Base-by-base conservation (phyloP, 345 rosid species). In the Lumnitzera littorea region DNA sequence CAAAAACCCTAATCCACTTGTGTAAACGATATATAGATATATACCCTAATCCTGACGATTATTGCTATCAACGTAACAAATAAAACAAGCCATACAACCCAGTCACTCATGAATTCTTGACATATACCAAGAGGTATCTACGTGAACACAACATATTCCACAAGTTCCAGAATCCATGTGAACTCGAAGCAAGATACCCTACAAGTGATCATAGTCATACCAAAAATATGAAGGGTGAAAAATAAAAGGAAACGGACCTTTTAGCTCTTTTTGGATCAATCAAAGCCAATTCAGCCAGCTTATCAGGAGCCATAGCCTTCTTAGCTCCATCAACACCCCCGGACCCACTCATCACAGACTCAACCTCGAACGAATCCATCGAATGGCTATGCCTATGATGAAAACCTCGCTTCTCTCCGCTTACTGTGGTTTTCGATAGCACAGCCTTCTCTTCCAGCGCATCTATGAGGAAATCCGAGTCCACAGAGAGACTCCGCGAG, bases 201-300 rank as follows among this genome's bases (percentile, higher is more conserved):
- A 5, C 1, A 36, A 52, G 25, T 15, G 24, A 52, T 51, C 20
- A 51, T 15, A 15, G 20, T 23, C 53, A n/a, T 51, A 51, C 8
- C 15, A 15, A 6, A 8, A 14, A 51, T 2, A n/a, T 51, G 6
- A 27, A 5, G 31, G 2, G 31, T 0, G 1, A 12, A 62, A 41
- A 13, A 15, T 23, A 43, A 50, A 47, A 51, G 11, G 46, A 14
- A 15, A 1, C 5, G 4, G 13, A 92, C 98, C 98, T 78, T 80
- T 89, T 92, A 65, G 98, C 98, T 77, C 98, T 77, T 71, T 84
- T 89, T 63, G 98, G 98, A 81, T 92, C 98, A 57, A 92, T 82
- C 67, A 87, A 77, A 56, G 96, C 82, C 31, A 92, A 89, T 70
- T 92, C 98, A 31, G 96, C 91, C 24, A 92, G 80, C 65, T 76